Conservation (phyloP, 2,329 filamentous ascomycete species). For the Colletotrichum abscissum region DNA sequence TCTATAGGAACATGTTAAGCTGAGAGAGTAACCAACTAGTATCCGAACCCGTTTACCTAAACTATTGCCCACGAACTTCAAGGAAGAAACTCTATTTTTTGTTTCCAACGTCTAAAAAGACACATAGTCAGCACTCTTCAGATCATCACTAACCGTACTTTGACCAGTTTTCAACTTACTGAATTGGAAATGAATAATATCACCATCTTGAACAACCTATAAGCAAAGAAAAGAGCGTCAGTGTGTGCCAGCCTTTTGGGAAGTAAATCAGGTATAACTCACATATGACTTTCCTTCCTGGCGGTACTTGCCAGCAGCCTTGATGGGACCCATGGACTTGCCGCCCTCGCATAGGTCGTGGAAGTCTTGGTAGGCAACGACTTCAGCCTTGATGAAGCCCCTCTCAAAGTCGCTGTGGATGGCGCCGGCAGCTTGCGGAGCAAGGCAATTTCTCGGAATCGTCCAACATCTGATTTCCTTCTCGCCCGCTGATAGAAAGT, state of each 20-base stretch:
- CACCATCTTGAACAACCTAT: not conserved
- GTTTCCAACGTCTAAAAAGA: not conserved
- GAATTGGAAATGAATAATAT: not conserved
- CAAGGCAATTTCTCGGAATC: slow-evolving; percentile 49
- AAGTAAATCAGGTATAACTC: not conserved
- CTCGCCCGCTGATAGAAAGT: not conserved
- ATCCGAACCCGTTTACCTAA: not conserved
- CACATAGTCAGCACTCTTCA: not conserved
- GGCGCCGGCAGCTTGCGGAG: slow-evolving; percentile 54
- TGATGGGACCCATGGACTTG: slow-evolving; percentile 54
- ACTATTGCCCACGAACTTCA: not conserved
- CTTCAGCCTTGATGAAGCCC: slow-evolving; percentile 58
- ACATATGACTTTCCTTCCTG: not conserved
- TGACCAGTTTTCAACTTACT: not conserved
- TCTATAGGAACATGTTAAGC: no score
- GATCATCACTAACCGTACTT: not conserved
- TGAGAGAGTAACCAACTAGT: no score
- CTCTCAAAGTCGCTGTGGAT: slow-evolving; percentile 57
- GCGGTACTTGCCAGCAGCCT: not conserved
- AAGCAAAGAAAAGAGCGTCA: no score
- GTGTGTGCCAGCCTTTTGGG: no score
- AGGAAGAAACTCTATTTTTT: not conserved
- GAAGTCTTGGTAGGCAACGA: slow-evolving; percentile 58
- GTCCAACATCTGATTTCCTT: slow-evolving; percentile 50
- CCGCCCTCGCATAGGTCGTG: slow-evolving; percentile 54